Conservation (phyloP, 306 rosid species). For the Rosa multiflora region DNA sequence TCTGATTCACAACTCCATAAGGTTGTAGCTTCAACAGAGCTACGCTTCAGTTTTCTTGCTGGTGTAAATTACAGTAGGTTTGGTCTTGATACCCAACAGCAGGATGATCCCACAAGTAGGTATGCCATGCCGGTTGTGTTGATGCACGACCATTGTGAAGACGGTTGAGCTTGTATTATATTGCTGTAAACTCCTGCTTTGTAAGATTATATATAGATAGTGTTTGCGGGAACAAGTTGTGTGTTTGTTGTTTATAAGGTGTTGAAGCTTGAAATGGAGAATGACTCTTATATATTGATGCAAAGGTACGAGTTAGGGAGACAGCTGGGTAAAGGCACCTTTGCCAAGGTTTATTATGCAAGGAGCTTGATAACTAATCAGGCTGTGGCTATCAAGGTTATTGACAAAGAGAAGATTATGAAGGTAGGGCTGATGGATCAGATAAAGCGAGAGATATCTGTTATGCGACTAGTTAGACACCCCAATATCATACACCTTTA, state of each 20-base stretch:
- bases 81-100: conserved; percentile 35
- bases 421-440: conserved; percentile 59
- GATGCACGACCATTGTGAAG: conserved; percentile 47
- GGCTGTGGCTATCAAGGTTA: conserved; percentile 74
- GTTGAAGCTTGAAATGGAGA: conserved; percentile 31
- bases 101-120: conserved; percentile 36
- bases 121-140: conserved; percentile 40
- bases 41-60: conserved; percentile 30
- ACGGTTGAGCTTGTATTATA: conserved; percentile 51
- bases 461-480: conserved; percentile 76
- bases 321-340: conserved; percentile 76
- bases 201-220: conserved; percentile 22
- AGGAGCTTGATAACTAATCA: conserved; percentile 59
- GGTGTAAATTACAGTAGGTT: conserved; percentile 24
- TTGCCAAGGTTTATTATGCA: conserved; percentile 85
- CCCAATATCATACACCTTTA: conserved; percentile 71
- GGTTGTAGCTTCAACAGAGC: conserved; percentile 32
- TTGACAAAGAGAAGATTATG: conserved; percentile 68
- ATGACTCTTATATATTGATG: conserved; percentile 47
- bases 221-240: conserved; percentile 24
- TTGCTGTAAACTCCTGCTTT: conserved; percentile 14
- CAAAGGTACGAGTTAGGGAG: conserved; percentile 77
- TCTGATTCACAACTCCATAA: conserved; percentile 35
- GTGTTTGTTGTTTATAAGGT: conserved; percentile 20
- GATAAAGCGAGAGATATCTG: conserved; percentile 68